phyloP scores from a whole-genome alignment of 208 protist species.

The Trypanosoma conorhini region DNA sequence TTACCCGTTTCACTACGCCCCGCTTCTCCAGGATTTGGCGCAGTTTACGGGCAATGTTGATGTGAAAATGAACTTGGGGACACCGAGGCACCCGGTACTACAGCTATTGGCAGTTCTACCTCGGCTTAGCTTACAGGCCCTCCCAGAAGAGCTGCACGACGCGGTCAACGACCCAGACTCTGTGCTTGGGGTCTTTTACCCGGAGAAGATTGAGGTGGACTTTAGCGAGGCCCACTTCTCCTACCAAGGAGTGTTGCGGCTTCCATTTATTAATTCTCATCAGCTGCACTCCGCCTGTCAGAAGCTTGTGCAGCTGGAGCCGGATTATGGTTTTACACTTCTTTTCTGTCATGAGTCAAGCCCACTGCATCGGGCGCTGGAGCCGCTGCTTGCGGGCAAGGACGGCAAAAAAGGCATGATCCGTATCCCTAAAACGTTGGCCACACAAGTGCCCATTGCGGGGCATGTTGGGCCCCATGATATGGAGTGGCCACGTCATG shows the following conservation, averaged over 20 bases:
- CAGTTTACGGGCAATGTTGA: conserved; percentile 55
- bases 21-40: conserved; percentile 93
- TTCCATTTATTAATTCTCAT: conserved; percentile 86
- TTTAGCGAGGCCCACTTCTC: conserved; percentile 96
- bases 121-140: conserved; percentile 74
- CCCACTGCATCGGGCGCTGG: conserved; percentile 11
- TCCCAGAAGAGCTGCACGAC: conserved; percentile 89
- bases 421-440: conserved; percentile 42
- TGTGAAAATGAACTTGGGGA: conserved; percentile 64
- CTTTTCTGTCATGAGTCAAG: conserved; percentile 72
- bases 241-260: conserved; percentile 90
- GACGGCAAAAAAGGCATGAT: conserved; percentile 8
- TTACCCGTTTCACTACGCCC: conserved; percentile 99
- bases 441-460: conserved; percentile 55
- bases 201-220: conserved; percentile 96
- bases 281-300: conserved; percentile 54
- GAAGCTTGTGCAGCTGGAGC: conserved; percentile 69
- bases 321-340: conserved; percentile 73
- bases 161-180: conserved; percentile 92
- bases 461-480: conserved; percentile 61
- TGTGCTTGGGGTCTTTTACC: conserved; percentile 98
- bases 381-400: conserved; percentile 17
- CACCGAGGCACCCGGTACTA: conserved; percentile 96
- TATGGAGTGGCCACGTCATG: conserved; percentile 62
- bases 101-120: conserved; percentile 98